A percentile compares a stretch with the other conserved stretches of the same genome.
Evolutionary conservation across 2,329 filamentous ascomycete genomes (phyloP).

Genomic region (Aspergillus puulaauensis): DNA sequence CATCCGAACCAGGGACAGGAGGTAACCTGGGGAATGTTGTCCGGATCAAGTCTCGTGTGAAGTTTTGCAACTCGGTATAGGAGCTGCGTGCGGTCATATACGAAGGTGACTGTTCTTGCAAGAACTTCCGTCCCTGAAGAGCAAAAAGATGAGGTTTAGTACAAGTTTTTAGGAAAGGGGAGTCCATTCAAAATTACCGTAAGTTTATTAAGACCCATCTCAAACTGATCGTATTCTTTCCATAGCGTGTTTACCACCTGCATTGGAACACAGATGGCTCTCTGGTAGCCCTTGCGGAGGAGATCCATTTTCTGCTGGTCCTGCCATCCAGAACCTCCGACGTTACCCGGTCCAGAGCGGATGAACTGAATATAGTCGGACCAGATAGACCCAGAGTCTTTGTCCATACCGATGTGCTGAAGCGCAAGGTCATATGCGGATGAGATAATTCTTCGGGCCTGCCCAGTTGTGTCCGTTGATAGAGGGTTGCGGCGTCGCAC

Average conservation of each 20-base stretch:
- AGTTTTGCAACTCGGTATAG: constrained; percentile 85
- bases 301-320: constrained; percentile 98
- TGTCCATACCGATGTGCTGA: constrained; percentile 84
- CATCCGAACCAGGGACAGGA: constrained; percentile 81
- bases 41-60: constrained; percentile 72
- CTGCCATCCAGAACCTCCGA: constrained; percentile 88
- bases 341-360: constrained; percentile 78
- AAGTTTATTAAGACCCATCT: constrained; percentile 89
- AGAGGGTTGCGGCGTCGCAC: constrained; percentile 89
- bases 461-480: constrained; percentile 71
- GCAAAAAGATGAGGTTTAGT: constrained; percentile 11
- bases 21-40: constrained; percentile 78
- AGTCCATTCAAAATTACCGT: constrained; percentile 56
- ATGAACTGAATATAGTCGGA: constrained; percentile 93
- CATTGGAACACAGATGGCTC: constrained; percentile 83
- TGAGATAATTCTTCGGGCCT: constrained; percentile 75
- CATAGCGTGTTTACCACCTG: constrained; percentile 79
- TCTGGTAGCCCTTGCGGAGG: constrained; percentile 87
- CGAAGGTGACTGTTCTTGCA: constrained; percentile 86
- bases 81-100: constrained; percentile 97
- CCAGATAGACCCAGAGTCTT: constrained; percentile 87
- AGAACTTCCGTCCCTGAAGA: constrained; percentile 79
- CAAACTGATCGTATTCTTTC: constrained; percentile 98
- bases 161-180: background rate
- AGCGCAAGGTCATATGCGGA: constrained; percentile 92